Conservation (phyloP, 768 basidiomycete genomes). For the Pisolithus marmoratus region DNA sequence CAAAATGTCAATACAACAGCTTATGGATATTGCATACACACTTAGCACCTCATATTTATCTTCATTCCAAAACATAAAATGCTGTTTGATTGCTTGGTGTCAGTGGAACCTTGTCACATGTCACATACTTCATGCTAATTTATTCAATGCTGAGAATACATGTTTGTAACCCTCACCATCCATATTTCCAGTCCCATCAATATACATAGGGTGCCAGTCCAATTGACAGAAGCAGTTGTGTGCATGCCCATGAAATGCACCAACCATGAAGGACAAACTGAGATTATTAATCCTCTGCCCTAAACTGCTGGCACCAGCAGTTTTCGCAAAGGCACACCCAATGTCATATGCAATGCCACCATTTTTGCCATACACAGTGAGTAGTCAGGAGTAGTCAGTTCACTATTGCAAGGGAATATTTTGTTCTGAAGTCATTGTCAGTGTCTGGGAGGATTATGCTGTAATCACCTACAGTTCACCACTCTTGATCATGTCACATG, state of each 20-base stretch:
- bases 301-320: no score
- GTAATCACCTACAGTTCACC: neutral
- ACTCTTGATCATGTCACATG: neutral
- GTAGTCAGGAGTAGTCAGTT: neutral
- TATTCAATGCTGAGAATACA: constrained; percentile 6
- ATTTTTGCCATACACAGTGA: constrained; percentile 7
- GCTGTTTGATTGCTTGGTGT: constrained; percentile 8
- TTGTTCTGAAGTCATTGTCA: neutral
- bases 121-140: neutral
- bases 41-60: neutral
- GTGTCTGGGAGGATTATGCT: neutral
- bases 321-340: no score
- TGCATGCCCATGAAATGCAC: no score
- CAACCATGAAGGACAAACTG: no score
- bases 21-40: neutral
- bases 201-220: no score
- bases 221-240: no score
- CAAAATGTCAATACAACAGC: neutral
- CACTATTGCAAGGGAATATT: neutral
- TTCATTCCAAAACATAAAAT: constrained; percentile 5
- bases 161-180: constrained; percentile 9
- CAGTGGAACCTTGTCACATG: constrained; percentile 4
- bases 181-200: no score
- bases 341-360: constrained; percentile 15
- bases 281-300: no score